These are phyloP conservation scores for Cicer yamashitae DNA, from an alignment of 306 rosid species.

Conservation along the genomic window DNA sequence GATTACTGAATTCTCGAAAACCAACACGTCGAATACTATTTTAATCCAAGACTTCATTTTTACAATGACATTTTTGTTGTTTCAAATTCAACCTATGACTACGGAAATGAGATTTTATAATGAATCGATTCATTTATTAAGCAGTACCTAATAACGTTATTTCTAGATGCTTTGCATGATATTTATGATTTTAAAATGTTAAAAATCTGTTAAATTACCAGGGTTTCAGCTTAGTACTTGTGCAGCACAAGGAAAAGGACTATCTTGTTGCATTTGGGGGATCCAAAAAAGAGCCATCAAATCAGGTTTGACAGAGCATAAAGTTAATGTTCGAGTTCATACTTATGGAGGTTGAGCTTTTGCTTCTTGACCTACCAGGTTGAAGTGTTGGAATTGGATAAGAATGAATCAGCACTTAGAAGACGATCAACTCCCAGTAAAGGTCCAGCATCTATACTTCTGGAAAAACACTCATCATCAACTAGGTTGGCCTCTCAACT, in stretches of 20 bases:
- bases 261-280: constrained; percentile 98
- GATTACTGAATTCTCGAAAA: constrained; percentile 6
- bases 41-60: constrained; percentile 3
- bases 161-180: constrained; percentile 32
- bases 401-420: constrained; percentile 58
- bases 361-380: constrained; percentile 54
- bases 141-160: constrained; percentile 14
- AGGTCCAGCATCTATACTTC: constrained; percentile 55
- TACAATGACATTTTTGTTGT: not conserved
- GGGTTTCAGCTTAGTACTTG: constrained; percentile 90
- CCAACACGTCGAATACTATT: not conserved
- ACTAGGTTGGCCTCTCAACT: constrained; percentile 64
- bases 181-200: constrained; percentile 38
- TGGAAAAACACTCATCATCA: constrained; percentile 64
- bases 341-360: constrained; percentile 24
- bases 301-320: constrained; percentile 67
- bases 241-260: constrained; percentile 88
- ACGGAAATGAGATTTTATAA: not conserved
- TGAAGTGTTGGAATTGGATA: constrained; percentile 81
- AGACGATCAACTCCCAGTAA: constrained; percentile 60
- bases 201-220: constrained; percentile 44
- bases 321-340: constrained; percentile 15
- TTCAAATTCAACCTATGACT: not conserved
- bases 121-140: not conserved
- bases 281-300: constrained; percentile 84